Conservation (phyloP, 805 yeast genomes). For the Wickerhamomyces alni region DNA sequence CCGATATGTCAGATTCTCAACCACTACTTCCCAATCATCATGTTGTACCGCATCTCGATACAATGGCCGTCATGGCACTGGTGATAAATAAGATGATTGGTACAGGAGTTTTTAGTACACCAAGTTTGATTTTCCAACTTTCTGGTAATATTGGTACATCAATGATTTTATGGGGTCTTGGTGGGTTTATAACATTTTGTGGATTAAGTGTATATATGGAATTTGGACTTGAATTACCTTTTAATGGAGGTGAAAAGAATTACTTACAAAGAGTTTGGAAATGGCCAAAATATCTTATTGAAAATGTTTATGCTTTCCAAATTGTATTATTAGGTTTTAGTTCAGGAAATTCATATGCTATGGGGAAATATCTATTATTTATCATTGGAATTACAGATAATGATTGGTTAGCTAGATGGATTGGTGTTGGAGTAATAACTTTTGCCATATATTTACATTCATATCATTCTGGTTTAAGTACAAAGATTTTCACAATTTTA, state of each 20-base stretch:
- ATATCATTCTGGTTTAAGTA: conserved; percentile 42
- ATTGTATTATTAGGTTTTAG: conserved; percentile 56
- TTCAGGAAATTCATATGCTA: conserved; percentile 59
- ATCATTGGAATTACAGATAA: conserved; percentile 31
- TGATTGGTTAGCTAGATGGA: conserved; percentile 33
- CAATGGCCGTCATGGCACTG: conserved; percentile 26
- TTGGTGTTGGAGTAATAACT: conserved; percentile 44
- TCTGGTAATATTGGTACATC: conserved; percentile 57
- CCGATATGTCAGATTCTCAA: background rate
- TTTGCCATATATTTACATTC: conserved; percentile 43
- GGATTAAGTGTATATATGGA: conserved; percentile 56
- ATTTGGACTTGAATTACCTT: conserved; percentile 58
- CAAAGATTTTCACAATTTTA: conserved; percentile 44
- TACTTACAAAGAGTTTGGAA: conserved; percentile 53
- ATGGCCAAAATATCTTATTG: conserved; percentile 47
- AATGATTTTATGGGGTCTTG: conserved; percentile 53
- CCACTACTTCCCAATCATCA: conserved; percentile 9
- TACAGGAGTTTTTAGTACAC: conserved; percentile 67
- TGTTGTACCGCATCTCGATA: conserved; percentile 14
- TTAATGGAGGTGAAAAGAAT: conserved; percentile 66
- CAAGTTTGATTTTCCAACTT: conserved; percentile 51
- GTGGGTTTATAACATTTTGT: conserved; percentile 51
- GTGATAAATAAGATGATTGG: conserved; percentile 69
- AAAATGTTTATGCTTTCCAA: conserved; percentile 43
- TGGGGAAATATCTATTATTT: conserved; percentile 51